Evolutionary conservation across 176 grass and related monocot genomes (phyloP), one percentile per base, ranked within the genome.

Genomic region (Triticum monococcum): DNA sequence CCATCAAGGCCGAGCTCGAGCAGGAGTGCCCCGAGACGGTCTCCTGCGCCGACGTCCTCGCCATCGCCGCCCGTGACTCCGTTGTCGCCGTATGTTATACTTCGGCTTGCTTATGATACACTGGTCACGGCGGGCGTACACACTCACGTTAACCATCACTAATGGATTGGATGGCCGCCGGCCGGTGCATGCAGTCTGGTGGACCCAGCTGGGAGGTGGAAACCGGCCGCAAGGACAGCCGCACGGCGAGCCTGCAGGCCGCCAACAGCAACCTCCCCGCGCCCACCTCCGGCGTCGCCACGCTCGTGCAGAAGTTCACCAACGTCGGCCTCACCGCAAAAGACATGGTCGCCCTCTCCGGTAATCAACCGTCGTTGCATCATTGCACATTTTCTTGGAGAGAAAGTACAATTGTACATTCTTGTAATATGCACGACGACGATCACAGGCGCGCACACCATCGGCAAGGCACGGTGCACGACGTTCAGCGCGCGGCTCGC

Each of bases 321-420:
- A 93, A 85, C 56, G 84, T 98, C 1, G 93, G 92, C 38, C 92
- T 97, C 71, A 90, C 92, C 12, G 50, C 87, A 9, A 89, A 91
- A 45, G 95, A 97, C 91, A 91, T 97, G 95, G 92, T 93, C 26
- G 92, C 85, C 1, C 95, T 97, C 71, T 95, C 95, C 18, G 95
- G 94, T 97, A 85, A 40, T 45, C 0, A 0, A 3, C 36, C 36
- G 36, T 54, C 16, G 16, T 54, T 54, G 50, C 2, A 18, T 2
- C 48, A 52, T 52, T 5, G 48, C 14, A 52, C 48, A 52, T 52
- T 2, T 2, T 52, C 1, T 0, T 6, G 48, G 1, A 52, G 48
- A 52, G 14, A 0, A 52, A 52, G 14, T 2, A 36, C 22, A 24
- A 45, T 23, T 11, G 9, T 66, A 64, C 6, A 40, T 18, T 10